Percentiles rank a stretch among this genome's conserved stretches.
Evolutionary conservation across 768 basidiomycete species (phyloP).

Genomic region (Hypsizygus marmoreus): DNA sequence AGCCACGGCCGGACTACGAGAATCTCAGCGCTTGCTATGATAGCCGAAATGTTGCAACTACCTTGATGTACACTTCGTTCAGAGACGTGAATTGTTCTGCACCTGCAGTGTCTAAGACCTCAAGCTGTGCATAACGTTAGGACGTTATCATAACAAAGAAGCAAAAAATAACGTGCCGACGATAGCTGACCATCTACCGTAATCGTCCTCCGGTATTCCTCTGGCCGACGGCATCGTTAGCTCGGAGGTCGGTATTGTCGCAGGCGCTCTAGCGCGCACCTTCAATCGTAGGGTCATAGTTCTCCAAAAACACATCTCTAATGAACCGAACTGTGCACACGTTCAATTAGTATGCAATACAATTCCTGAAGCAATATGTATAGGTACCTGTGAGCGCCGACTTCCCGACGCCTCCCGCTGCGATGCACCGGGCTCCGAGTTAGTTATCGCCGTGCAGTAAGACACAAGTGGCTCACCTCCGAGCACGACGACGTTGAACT

Average conservation of each 20-base stretch:
- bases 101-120: slow-evolving; percentile 82
- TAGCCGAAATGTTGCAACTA: slow-evolving; percentile 22
- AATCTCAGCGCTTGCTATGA: slow-evolving; percentile 1
- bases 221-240: slow-evolving; percentile 36
- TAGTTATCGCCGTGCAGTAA: slow-evolving; percentile 1
- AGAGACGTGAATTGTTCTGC: slow-evolving; percentile 84
- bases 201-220: slow-evolving; percentile 68
- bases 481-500: slow-evolving; percentile 78
- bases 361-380: background rate
- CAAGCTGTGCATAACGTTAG: slow-evolving; percentile 70
- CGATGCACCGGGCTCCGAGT: slow-evolving; percentile 11
- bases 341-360: slow-evolving; percentile 5
- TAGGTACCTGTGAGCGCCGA: slow-evolving; percentile 70
- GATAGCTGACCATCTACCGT: slow-evolving; percentile 66
- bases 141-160: slow-evolving; percentile 7
- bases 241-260: slow-evolving; percentile 1
- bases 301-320: slow-evolving; percentile 69
- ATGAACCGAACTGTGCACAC: slow-evolving; percentile 62
- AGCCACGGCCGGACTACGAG: slow-evolving; percentile 68
- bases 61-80: slow-evolving; percentile 83
- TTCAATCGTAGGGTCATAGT: slow-evolving; percentile 86
- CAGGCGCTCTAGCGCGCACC: slow-evolving; percentile 39
- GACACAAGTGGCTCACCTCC: slow-evolving; percentile 54
- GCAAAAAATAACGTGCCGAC: slow-evolving; percentile 46
- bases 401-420: slow-evolving; percentile 89